A percentile compares a stretch with the other conserved stretches of the same genome.
These are phyloP conservation scores for Magnusiomyces tetraspermus DNA, from an alignment of 1,139 yeast genomes.

Conservation along the genomic window DNA sequence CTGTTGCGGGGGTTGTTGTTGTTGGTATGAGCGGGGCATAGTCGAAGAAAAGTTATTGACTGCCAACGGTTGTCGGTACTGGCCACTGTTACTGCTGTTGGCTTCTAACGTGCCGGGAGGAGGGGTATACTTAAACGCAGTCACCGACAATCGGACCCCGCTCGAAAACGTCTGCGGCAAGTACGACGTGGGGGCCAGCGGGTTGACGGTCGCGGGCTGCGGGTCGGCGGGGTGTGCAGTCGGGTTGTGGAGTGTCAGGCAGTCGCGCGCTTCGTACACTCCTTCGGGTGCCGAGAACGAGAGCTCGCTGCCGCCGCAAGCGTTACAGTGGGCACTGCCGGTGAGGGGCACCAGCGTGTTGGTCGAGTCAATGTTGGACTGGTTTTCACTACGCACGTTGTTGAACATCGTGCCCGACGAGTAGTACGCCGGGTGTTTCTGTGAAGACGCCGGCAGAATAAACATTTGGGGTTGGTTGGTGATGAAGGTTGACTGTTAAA, in stretches of 20 bases:
- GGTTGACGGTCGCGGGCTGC: conserved; percentile 30
- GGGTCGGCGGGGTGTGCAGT: conserved; percentile 33
- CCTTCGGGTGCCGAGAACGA: conserved; percentile 29
- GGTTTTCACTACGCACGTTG: conserved; percentile 10
- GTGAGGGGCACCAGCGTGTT: conserved; percentile 21
- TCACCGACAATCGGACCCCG: conserved; percentile 22
- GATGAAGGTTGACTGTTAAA: too few species aligned
- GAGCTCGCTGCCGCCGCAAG: too few species aligned
- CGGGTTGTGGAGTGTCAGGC: conserved; percentile 30
- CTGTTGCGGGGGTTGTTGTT: neutral
- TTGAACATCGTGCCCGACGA: conserved; percentile 8
- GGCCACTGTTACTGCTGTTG: neutral
- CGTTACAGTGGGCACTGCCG: too few species aligned
- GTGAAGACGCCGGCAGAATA: conserved; percentile 9
- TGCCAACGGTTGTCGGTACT: too few species aligned
- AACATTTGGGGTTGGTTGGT: conserved; percentile 4
- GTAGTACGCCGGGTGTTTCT: conserved; percentile 9
- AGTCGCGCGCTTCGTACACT: conserved; percentile 25
- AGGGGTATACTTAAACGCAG: conserved; percentile 13
- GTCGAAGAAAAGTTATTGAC: too few species aligned
- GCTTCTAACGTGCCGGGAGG: conserved; percentile 9
- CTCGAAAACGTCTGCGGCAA: conserved; percentile 24
- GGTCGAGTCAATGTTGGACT: conserved; percentile 24
- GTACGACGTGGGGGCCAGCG: conserved; percentile 30
- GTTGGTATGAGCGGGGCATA: too few species aligned